These are phyloP conservation scores for Rhynchosporium agropyri DNA, from an alignment of 2,329 filamentous ascomycete species.

Conservation along the genomic window DNA sequence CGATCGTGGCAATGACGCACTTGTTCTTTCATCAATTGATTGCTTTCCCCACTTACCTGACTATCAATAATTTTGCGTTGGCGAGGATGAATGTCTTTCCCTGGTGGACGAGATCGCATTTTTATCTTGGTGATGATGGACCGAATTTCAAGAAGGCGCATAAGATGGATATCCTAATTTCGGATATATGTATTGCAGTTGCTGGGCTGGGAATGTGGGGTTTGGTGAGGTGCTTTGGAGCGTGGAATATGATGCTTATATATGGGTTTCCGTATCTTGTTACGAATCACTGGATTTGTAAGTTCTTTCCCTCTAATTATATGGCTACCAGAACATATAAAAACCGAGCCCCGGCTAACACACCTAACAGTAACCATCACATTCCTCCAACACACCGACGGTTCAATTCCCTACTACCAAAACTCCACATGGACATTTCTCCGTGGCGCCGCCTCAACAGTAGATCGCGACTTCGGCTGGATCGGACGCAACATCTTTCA, in stretches of 20 bases:
- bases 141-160: constrained; percentile 61
- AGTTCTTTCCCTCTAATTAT: constrained; percentile 35
- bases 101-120: constrained; percentile 39
- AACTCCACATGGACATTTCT: constrained; percentile 61
- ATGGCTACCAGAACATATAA: neutral
- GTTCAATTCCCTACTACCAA: constrained; percentile 59
- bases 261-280: constrained; percentile 69
- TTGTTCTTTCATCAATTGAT: constrained; percentile 64
- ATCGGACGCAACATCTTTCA: constrained; percentile 65
- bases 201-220: constrained; percentile 49
- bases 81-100: constrained; percentile 29
- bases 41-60: constrained; percentile 64
- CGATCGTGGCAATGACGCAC: constrained; percentile 55
- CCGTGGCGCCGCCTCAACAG: constrained; percentile 60
- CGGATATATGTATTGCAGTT: constrained; percentile 57
- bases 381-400: constrained; percentile 72
- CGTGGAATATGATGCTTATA: constrained; percentile 58
- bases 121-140: constrained; percentile 63
- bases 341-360: constrained; percentile 30
- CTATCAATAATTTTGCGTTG: constrained; percentile 52
- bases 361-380: constrained; percentile 65
- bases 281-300: constrained; percentile 70
- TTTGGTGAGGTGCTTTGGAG: constrained; percentile 52
- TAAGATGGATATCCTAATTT: constrained; percentile 56
- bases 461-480: constrained; percentile 66